Conservation (phyloP, 192 early-diverging fungal genomes). For the Funneliformis geosporum region DNA sequence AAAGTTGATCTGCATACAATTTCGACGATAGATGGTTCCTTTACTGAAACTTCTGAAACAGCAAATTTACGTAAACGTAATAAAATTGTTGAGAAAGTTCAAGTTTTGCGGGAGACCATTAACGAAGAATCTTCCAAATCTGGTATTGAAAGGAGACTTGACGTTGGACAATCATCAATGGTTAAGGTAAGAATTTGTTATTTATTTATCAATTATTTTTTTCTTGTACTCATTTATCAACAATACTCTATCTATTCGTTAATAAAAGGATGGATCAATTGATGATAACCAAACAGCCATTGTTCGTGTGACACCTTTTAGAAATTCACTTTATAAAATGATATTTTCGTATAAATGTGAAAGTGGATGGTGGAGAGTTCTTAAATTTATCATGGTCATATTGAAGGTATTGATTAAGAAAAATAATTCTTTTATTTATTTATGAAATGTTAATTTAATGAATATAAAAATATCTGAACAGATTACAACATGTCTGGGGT, state of each 20-base stretch:
- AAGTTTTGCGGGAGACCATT: neutral
- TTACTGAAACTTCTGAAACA: neutral
- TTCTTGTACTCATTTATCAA: neutral
- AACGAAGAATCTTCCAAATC: neutral
- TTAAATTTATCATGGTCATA: conserved; percentile 18
- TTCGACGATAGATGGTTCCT: neutral
- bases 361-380: neutral
- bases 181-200: neutral
- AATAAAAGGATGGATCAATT: neutral
- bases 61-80: neutral
- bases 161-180: neutral
- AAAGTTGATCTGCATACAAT: neutral
- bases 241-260: neutral
- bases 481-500: conserved; percentile 41
- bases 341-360: conserved; percentile 11
- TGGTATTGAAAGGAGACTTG: neutral
- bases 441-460: neutral
- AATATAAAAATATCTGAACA: neutral
- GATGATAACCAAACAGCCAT: conserved; percentile 3
- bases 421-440: neutral
- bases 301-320: neutral
- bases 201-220: neutral
- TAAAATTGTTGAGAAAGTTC: neutral
- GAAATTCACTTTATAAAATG: neutral
- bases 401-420: neutral